phyloP scores from a whole-genome alignment of 106 monocot genomes.

The Platanthera guangdongensis region DNA sequence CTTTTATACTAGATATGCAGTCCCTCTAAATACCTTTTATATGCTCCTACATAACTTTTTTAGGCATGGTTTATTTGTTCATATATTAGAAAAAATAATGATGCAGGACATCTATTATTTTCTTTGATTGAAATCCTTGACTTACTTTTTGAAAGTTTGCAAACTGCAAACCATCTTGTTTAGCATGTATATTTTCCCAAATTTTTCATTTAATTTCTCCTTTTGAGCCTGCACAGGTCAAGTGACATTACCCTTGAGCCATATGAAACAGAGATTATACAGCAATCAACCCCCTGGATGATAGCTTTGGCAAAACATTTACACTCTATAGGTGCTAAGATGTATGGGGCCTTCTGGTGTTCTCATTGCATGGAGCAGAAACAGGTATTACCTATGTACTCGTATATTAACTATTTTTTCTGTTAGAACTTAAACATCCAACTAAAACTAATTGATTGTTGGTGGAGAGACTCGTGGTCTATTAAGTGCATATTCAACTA shows the following conservation, averaged over 20 bases:
- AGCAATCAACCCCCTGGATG: constrained; percentile 62
- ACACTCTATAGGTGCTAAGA: constrained; percentile 79
- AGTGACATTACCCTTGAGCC: constrained; percentile 53
- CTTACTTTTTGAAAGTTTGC: neutral
- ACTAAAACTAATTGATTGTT: too few relatives aligned
- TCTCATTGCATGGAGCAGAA: constrained; percentile 96
- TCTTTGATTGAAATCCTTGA: neutral
- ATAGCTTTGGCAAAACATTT: constrained; percentile 85
- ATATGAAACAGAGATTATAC: constrained; percentile 71
- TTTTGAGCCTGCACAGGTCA: constrained; percentile 27
- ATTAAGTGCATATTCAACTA: too few relatives aligned
- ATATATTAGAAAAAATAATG: neutral
- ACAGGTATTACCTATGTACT: constrained; percentile 41
- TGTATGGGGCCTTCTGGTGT: constrained; percentile 99
- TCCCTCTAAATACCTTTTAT: neutral
- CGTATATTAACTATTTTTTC: neutral
- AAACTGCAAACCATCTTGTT: neutral
- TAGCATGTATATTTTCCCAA: neutral
- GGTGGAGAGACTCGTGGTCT: too few relatives aligned
- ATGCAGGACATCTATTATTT: neutral
- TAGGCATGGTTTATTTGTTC: neutral
- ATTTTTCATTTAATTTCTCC: neutral
- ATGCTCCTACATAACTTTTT: neutral
- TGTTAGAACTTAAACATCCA: neutral
- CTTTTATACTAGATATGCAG: neutral